phyloP scores from a whole-genome alignment of 2,329 filamentous ascomycete species.

The Calonectria hawksworthii region DNA sequence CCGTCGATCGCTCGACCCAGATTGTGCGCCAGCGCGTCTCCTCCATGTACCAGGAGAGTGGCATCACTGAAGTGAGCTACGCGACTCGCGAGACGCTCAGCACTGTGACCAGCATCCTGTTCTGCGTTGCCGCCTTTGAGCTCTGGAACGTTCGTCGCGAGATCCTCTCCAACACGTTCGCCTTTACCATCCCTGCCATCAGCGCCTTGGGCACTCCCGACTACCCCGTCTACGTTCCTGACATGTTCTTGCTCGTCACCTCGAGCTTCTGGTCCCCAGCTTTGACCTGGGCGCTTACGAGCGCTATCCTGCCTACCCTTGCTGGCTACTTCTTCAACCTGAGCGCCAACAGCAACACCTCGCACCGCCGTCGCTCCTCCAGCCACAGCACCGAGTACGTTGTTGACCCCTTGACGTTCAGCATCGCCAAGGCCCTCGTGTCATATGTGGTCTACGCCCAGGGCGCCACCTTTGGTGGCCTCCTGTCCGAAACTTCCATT shows the following conservation, averaged over 20 bases:
- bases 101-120: conserved; percentile 79
- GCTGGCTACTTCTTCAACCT: conserved; percentile 94
- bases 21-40: conserved; percentile 76
- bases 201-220: conserved; percentile 67
- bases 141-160: conserved; percentile 77
- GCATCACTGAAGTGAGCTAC: conserved; percentile 76
- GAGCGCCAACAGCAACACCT: conserved; percentile 64
- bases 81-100: conserved; percentile 78
- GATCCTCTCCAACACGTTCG: conserved; percentile 79
- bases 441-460: conserved; percentile 85
- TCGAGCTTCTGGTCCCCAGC: conserved; percentile 87
- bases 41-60: conserved; percentile 74
- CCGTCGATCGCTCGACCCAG: conserved; percentile 79
- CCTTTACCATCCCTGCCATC: conserved; percentile 79
- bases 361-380: conserved; percentile 58
- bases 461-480: conserved; percentile 72
- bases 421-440: conserved; percentile 86
- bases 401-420: conserved; percentile 91
- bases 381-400: conserved; percentile 64
- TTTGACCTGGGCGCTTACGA: conserved; percentile 82
- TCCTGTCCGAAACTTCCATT: conserved; percentile 72
- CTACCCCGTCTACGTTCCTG: conserved; percentile 78
- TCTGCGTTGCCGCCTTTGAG: conserved; percentile 78
- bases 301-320: conserved; percentile 76
- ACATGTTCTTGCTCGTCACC: conserved; percentile 84